Evolutionary conservation across 1,139 yeast species (phyloP), one percentile per base, ranked within the genome.

Genomic region (Blastobotrys malaysiensis): DNA sequence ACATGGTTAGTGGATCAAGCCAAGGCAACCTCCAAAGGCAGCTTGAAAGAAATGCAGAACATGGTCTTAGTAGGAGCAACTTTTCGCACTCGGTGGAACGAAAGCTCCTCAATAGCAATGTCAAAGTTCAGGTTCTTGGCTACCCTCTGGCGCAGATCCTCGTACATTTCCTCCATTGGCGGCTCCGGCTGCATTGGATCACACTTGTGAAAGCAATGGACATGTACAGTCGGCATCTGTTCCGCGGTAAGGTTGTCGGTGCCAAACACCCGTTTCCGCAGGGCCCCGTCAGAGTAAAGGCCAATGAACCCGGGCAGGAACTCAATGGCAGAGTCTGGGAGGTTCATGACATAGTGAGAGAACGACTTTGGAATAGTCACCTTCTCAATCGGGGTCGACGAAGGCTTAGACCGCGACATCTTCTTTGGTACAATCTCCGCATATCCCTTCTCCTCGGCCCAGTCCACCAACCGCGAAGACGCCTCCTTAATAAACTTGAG

Each of bases 1-100:
- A 31, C 16, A 31, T 31, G 16, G 39, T 31, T 31, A 31, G 39
- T 31, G 39, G 16, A 13, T 31, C 16, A 31, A 13, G 45, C 45
- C 45, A 19, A 16, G 21, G 97, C 97, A 36, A 91, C 89, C 57
- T 80, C 85, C 57, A 76, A 77, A 0, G 99, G 99, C 46, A 93
- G 76, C 62, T 72, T 71, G 71, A 91, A 90, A 9, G 91, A 76
- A 3, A 88, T 88, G 69, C 98, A 90, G 68, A 82, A 91, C 99
- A 93, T 93, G 36, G 93, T 93, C 68, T 93, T 95, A 1, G 97
- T 89, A 1, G 99, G 99, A 0, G 99, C 93, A 13, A 95, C 99
- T 67, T 84, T 84, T 65, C 99, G 81, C 13, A 95, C 99, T 61
- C 86, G 74, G 66, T 91, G 98, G 70, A 90, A 86, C 0, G 72